These are phyloP conservation scores for Apium graveolens DNA, from an alignment of 129 eudicot genomes.

Conservation along the genomic window DNA sequence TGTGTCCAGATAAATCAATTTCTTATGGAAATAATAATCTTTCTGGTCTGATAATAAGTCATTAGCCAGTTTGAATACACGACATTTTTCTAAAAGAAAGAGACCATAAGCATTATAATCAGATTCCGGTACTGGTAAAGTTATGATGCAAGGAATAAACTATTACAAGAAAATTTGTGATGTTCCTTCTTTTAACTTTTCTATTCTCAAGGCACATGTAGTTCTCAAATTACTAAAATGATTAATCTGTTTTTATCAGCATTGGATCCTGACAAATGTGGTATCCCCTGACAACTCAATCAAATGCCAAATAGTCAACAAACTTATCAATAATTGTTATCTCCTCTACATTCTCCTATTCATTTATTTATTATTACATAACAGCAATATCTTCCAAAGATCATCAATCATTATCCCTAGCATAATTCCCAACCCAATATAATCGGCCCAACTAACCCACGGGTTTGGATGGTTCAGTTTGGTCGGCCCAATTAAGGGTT, in stretches of 20 bases:
- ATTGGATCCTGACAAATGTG: conserved; percentile 10
- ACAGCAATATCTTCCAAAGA: neutral
- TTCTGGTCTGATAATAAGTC: neutral
- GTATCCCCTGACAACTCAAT: conserved; percentile 19
- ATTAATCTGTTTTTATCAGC: neutral
- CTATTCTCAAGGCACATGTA: conserved; percentile 11
- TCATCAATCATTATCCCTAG: neutral
- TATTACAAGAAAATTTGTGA: neutral
- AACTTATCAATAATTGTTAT: conserved; percentile 4
- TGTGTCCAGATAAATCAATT: neutral
- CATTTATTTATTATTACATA: neutral
- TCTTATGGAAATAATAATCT: neutral
- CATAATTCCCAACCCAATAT: no score
- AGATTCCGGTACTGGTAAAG: no score
- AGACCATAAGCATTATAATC: neutral
- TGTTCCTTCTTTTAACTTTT: neutral
- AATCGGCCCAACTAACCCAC: no score
- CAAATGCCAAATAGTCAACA: conserved; percentile 13
- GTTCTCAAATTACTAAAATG: neutral
- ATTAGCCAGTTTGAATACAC: no score
- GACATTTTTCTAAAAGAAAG: neutral
- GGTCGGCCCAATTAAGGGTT: no score
- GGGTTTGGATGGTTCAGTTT: no score
- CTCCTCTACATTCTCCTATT: neutral
- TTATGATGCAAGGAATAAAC: neutral